Evolutionary conservation across 805 yeast species (phyloP), one percentile per base, ranked within the genome.

Genomic region (Pichia phayaonensis): DNA sequence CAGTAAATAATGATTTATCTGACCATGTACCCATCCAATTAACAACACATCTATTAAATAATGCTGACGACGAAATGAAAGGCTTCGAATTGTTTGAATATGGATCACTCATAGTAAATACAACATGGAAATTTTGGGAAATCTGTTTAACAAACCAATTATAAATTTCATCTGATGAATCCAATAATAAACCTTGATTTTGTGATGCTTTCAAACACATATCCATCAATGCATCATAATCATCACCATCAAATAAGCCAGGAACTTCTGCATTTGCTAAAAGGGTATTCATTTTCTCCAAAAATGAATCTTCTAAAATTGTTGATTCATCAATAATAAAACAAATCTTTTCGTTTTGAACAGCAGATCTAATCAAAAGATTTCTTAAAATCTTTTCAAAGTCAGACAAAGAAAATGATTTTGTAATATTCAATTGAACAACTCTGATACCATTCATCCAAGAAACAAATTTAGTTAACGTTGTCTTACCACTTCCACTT

Each of bases 251-350:
- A 63, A 88, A 92, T 15, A 92, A 68, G 4, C 96, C 97, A 0
- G 97, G 97, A 39, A 90, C 75, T 60, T 92, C 97, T 0, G 96
- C 86, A 65, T 92, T 92, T 0, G 97, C 97, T 39, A 92, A 72
- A n/a, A 92, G 69, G 0, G 96, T 87, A 59, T 92, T 92, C 94
- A 92, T 89, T 54, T 96, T 71, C 64, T 92, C 98, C 29, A 92
- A 66, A 60, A 90, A 92, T 0, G 94, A 72, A 0, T 95, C 73
- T 34, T 87, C 90, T 41, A 82, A 58, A 46, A 90, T 79, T 27
- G 83, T 79, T 0, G 95, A 81, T 58, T 92, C 97, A 57, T 89
- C 96, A 20, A 92, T 74, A 21, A 90, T 70, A 49, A 88, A 79
- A 56, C 95, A 86, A 0, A 82, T 64, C 47, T 72, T 76, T 56